A percentile compares a stretch with the other conserved stretches of the same genome.
These are phyloP conservation scores for Microsporum audouinii DNA, from an alignment of 2,329 filamentous ascomycete genomes.

Conservation along the genomic window DNA sequence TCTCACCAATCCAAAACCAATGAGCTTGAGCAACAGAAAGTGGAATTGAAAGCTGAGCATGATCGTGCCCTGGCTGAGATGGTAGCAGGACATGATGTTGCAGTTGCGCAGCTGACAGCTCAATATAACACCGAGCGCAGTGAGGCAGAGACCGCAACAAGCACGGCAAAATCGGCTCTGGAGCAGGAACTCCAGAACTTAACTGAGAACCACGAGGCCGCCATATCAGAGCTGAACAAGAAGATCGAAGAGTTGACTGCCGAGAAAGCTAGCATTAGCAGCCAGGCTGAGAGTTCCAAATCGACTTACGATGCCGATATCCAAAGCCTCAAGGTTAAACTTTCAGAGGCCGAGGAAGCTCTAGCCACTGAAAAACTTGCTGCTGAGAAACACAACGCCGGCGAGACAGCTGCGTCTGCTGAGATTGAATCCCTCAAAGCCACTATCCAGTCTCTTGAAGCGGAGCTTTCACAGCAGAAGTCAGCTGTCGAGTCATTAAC, in stretches of 20 bases:
- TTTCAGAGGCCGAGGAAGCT: constrained; percentile 15
- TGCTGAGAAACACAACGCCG: constrained; percentile 12
- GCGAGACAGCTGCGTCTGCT: constrained; percentile 12
- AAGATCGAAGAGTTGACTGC: constrained; percentile 11
- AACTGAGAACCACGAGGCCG: constrained; percentile 8
- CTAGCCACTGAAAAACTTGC: constrained; percentile 14
- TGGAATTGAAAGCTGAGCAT: constrained; percentile 11
- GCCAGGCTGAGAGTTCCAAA: constrained; percentile 7
- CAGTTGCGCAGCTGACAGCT: constrained; percentile 10
- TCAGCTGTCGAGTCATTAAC: constrained; percentile 9
- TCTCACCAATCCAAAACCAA: constrained; percentile 12
- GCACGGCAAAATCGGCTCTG: constrained; percentile 9
- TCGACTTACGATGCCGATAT: constrained; percentile 11
- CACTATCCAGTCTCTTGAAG: constrained; percentile 13
- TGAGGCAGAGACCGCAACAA: constrained; percentile 13
- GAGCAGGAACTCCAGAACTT: constrained; percentile 13
- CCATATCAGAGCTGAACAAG: constrained; percentile 9
- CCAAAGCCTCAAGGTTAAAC: constrained; percentile 15
- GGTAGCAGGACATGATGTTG: constrained; percentile 14
- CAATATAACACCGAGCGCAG: constrained; percentile 13
- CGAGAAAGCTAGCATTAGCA: constrained; percentile 8
- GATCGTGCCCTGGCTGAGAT: constrained; percentile 14
- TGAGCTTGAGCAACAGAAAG: constrained; percentile 8
- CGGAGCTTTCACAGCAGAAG: constrained; percentile 13
- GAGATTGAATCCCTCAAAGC: constrained; percentile 13